A percentile compares a stretch with the other conserved stretches of the same genome.
Conservation (phyloP, 345 rosid species). For the Hibiscus trionum region DNA sequence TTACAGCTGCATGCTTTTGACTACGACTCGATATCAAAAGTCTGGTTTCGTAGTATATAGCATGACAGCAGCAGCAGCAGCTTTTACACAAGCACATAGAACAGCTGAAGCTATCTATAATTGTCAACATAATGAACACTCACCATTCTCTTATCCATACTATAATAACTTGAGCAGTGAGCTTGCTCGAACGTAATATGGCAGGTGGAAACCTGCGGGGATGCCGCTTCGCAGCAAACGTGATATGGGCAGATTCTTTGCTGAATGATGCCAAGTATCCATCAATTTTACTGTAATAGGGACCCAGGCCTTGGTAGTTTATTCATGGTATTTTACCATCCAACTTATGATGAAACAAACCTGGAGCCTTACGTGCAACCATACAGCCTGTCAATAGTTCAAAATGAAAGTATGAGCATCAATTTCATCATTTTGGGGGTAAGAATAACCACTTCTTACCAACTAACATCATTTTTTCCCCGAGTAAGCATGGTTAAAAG, state of each 20-base stretch:
- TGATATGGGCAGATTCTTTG: conserved; percentile 2
- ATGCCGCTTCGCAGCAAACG: neutral
- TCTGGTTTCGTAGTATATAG: conserved; percentile 1
- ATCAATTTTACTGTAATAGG: conserved; percentile 8
- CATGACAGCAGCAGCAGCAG: neutral
- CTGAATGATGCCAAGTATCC: conserved; percentile 10
- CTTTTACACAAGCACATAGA: neutral
- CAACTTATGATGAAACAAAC: conserved; percentile 7
- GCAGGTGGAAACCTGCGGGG: neutral
- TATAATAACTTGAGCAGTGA: conserved; percentile 5
- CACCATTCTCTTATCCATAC: conserved; percentile 13
- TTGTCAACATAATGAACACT: conserved; percentile 5
- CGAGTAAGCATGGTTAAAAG: conserved; percentile 16
- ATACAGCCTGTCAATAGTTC: conserved; percentile 20
- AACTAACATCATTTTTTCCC: conserved; percentile 13
- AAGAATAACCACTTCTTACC: conserved; percentile 18
- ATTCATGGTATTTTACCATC: conserved; percentile 25
- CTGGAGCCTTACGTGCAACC: conserved; percentile 22
- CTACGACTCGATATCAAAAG: neutral
- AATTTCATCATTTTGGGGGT: conserved; percentile 15
- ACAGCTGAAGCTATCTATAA: neutral
- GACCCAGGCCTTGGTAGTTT: conserved; percentile 14
- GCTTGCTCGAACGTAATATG: neutral
- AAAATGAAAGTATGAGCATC: conserved; percentile 4
- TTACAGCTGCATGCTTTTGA: conserved; percentile 13